Evolutionary conservation across 306 rosid species (phyloP).

Genomic region (Quercus dentata): DNA sequence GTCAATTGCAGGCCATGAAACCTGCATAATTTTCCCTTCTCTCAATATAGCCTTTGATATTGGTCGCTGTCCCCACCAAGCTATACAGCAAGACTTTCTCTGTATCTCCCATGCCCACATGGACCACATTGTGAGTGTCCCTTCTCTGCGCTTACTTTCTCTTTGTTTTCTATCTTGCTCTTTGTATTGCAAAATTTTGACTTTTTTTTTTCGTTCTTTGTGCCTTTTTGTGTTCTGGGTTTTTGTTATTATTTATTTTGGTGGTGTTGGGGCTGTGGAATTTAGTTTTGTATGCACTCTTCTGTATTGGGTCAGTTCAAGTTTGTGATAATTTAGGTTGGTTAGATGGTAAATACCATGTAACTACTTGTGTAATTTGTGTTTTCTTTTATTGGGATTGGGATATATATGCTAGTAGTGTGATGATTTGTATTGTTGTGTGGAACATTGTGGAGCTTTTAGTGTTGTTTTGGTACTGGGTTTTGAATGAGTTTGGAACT

Average conservation of each 20-base stretch:
- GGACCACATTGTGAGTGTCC: slow-evolving; percentile 88
- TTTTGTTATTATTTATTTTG: not conserved
- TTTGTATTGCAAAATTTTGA: not conserved
- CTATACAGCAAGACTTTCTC: slow-evolving; percentile 70
- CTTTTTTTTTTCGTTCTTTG: not conserved
- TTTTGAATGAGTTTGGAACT: not conserved
- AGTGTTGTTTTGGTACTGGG: not conserved
- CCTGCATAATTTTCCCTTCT: slow-evolving; percentile 75
- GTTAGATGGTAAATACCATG: not conserved
- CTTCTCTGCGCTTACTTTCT: not conserved
- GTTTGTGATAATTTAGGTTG: not conserved
- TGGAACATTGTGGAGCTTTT: not conserved
- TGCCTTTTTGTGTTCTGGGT: not conserved
- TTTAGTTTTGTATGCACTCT: not conserved
- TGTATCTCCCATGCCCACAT: slow-evolving; percentile 91
- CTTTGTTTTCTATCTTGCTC: not conserved
- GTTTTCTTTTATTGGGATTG: not conserved
- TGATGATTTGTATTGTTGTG: not conserved
- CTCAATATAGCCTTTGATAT: slow-evolving; percentile 79
- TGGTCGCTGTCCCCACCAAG: slow-evolving; percentile 93
- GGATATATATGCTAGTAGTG: not conserved
- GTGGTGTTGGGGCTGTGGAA: not conserved
- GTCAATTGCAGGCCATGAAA: slow-evolving; percentile 96
- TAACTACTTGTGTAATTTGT: not conserved
- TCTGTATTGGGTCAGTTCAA: not conserved